Conservation (phyloP, 2,329 filamentous ascomycete species). For the Penicillium occitanis region DNA sequence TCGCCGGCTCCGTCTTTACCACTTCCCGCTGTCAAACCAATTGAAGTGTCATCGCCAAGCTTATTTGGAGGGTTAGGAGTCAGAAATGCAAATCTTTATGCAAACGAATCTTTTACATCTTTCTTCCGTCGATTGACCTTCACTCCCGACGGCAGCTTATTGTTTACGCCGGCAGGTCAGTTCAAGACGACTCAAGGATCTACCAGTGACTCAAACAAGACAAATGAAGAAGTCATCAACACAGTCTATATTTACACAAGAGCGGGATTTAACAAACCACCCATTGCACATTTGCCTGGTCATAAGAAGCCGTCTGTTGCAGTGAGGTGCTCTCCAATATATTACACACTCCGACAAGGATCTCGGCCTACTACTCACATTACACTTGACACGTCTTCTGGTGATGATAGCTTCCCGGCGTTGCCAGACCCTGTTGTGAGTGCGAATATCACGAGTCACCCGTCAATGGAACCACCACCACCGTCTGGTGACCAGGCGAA, state of each 20-base stretch:
- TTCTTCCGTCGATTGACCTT: constrained; percentile 95
- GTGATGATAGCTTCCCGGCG: constrained; percentile 77
- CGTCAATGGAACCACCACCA: constrained; percentile 75
- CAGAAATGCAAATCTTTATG: constrained; percentile 87
- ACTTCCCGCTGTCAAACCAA: constrained; percentile 89
- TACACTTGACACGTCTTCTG: constrained; percentile 88
- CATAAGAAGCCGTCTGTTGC: constrained; percentile 98
- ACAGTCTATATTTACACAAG: constrained; percentile 98
- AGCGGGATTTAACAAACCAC: constrained; percentile 93
- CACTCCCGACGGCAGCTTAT: constrained; percentile 87
- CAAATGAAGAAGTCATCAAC: constrained; percentile 83
- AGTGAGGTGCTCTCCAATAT: constrained; percentile 87
- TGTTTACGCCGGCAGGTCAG: constrained; percentile 92
- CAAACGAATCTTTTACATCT: constrained; percentile 93
- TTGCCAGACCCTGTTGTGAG: constrained; percentile 78
- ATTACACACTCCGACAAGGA: constrained; percentile 75
- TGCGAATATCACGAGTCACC: constrained; percentile 35
- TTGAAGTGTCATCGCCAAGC: constrained; percentile 80
- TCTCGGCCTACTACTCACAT: constrained; percentile 77
- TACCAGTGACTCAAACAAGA: constrained; percentile 66
- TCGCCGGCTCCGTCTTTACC: constrained; percentile 94
- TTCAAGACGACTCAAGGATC: constrained; percentile 77
- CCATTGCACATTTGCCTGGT: constrained; percentile 89
- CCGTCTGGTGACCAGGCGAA: constrained; percentile 50
- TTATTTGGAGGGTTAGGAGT: constrained; percentile 63